These are phyloP conservation scores for Hansfordia pulvinata DNA, from an alignment of 2,329 filamentous ascomycete species.

Conservation along the genomic window DNA sequence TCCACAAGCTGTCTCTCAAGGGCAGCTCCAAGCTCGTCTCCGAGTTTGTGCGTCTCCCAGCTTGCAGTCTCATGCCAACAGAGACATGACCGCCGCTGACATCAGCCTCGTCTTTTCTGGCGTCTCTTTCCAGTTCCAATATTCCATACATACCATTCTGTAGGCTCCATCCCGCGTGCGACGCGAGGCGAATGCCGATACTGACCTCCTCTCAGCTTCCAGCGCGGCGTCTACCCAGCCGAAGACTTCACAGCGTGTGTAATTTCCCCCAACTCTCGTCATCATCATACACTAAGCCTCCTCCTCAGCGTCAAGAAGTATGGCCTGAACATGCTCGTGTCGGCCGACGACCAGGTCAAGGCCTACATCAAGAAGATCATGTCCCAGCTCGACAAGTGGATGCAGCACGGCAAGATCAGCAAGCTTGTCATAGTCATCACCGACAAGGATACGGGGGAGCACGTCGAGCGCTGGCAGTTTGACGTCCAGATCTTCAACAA, in stretches of 20 bases:
- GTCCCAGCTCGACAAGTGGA: conserved; percentile 95
- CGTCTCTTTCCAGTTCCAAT: conserved; percentile 58
- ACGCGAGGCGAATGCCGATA: no score
- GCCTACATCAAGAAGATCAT: conserved; percentile 99
- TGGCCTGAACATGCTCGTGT: conserved; percentile 96
- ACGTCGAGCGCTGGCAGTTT: conserved; percentile 96
- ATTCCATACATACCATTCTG: conserved; percentile 95
- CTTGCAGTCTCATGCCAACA: background rate
- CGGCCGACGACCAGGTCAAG: conserved; percentile 94
- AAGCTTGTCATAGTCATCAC: conserved; percentile 96
- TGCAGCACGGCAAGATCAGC: conserved; percentile 91
- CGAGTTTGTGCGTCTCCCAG: conserved; percentile 65
- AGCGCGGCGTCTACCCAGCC: conserved; percentile 74
- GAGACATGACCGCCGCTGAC: background rate
- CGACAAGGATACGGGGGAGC: conserved; percentile 90
- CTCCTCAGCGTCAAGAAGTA: conserved; percentile 74
- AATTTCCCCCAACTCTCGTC: background rate
- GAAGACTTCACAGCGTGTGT: conserved; percentile 89
- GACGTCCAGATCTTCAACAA: conserved; percentile 43
- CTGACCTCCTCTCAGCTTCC: conserved; percentile 39
- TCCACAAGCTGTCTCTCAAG: conserved; percentile 87
- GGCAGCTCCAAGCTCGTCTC: conserved; percentile 76
- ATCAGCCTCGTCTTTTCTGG: conserved; percentile 5
- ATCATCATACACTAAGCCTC: background rate
- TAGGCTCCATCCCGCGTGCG: no score